Evolutionary conservation across 805 yeast species (phyloP).

Genomic region (Sporopachydermia quercuum): DNA sequence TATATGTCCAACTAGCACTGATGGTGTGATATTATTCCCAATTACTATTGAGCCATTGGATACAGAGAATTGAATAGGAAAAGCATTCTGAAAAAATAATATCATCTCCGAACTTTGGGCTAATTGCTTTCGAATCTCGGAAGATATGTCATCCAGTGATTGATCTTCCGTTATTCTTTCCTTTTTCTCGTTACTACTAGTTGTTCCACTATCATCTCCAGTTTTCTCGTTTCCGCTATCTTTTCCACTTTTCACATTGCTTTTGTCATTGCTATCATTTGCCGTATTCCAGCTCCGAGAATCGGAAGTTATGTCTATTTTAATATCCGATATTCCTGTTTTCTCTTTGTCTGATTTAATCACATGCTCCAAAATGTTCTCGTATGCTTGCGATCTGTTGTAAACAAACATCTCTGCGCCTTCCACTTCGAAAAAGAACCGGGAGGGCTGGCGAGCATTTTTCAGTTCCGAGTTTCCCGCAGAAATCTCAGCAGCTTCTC

Average conservation of each 20-base stretch:
- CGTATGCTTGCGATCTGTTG: slow-evolving; percentile 70
- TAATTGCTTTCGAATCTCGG: slow-evolving; percentile 17
- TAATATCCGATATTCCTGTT: neutral
- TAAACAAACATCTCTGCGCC: slow-evolving; percentile 79
- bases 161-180: slow-evolving; percentile 8
- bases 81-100: too few species aligned
- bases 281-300: slow-evolving; percentile 13
- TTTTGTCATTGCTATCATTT: slow-evolving; percentile 12
- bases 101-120: slow-evolving; percentile 10
- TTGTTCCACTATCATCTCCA: slow-evolving; percentile 3
- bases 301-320: slow-evolving; percentile 4
- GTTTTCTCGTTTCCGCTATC: slow-evolving; percentile 9
- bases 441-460: slow-evolving; percentile 38
- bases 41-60: slow-evolving; percentile 58
- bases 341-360: slow-evolving; percentile 7
- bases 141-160: slow-evolving; percentile 7
- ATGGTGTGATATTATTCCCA: slow-evolving; percentile 70
- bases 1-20: slow-evolving; percentile 50
- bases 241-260: slow-evolving; percentile 8
- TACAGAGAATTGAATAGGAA: slow-evolving; percentile 52
- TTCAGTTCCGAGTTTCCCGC: slow-evolving; percentile 11
- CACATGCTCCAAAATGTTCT: slow-evolving; percentile 34
- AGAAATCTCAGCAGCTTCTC: slow-evolving; percentile 11
- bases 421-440: slow-evolving; percentile 42
- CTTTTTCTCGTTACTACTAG: slow-evolving; percentile 8